Evolutionary conservation across 1,139 yeast genomes (phyloP).

Genomic region (Diutina neorugosa): DNA sequence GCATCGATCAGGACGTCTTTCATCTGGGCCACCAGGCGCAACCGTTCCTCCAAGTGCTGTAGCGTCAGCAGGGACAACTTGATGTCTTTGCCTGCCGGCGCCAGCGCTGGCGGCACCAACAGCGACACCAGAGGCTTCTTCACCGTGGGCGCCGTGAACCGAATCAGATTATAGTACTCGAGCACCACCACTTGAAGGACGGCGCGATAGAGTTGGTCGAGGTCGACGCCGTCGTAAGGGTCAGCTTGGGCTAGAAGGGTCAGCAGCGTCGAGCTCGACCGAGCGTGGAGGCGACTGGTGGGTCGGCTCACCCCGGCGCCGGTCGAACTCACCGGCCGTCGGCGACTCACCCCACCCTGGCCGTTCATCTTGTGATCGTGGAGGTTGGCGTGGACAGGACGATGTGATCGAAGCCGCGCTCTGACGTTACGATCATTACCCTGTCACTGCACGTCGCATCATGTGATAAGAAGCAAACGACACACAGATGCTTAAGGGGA

Average conservation of each 20-base stretch:
- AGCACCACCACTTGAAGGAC: slow-evolving; percentile 38
- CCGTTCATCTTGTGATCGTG: background rate
- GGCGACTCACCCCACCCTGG: background rate
- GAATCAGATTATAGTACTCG: slow-evolving; percentile 46
- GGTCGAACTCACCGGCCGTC: background rate
- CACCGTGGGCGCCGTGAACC: slow-evolving; percentile 21
- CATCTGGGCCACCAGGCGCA: slow-evolving; percentile 9
- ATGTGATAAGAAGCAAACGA: background rate
- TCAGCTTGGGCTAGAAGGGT: slow-evolving; percentile 5
- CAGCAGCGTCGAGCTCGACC: background rate
- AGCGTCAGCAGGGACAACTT: slow-evolving; percentile 8
- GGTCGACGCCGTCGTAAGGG: slow-evolving; percentile 17
- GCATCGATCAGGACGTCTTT: slow-evolving; percentile 8
- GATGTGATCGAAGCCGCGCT: background rate
- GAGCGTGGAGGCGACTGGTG: background rate
- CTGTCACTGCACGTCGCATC: background rate
- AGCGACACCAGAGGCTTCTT: slow-evolving; percentile 5
- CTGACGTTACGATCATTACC: background rate
- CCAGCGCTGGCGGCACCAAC: slow-evolving; percentile 5
- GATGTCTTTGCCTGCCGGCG: slow-evolving; percentile 6
- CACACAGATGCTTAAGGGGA: background rate
- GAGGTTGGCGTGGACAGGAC: background rate
- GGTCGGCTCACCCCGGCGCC: background rate
- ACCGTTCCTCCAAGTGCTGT: slow-evolving; percentile 6
- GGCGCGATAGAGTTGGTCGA: slow-evolving; percentile 22